Conservation (phyloP, 352 stramenopile genomes). For the Phytophthora agathidicida region DNA sequence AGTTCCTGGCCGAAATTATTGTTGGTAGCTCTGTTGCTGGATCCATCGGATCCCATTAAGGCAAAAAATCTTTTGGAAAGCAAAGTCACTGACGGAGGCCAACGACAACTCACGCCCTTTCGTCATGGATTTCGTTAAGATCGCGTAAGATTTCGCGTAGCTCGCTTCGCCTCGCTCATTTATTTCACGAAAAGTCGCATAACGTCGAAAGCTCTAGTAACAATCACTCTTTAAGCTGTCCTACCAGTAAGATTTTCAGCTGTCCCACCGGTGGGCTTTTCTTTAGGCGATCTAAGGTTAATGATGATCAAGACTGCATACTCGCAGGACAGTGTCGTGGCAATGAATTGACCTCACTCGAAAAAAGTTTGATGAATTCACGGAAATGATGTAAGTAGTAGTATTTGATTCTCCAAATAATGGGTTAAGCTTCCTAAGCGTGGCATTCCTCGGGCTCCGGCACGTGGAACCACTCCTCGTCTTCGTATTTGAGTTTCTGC, state of each 20-base stretch:
- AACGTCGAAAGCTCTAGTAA: background rate
- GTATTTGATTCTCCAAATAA: constrained; percentile 6
- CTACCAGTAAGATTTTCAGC: no score
- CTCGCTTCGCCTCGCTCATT: background rate
- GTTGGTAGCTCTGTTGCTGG: background rate
- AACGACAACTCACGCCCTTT: background rate
- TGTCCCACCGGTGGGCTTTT: no score
- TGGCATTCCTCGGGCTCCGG: constrained; percentile 37
- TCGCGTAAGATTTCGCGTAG: background rate
- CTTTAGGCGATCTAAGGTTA: no score
- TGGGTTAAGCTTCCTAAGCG: constrained; percentile 7
- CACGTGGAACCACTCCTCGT: constrained; percentile 75
- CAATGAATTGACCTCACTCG: no score
- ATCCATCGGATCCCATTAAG: background rate
- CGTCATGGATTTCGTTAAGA: background rate
- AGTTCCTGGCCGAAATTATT: background rate
- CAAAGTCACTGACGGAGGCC: background rate
- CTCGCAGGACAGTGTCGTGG: no score
- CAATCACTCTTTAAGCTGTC: no score
- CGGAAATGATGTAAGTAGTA: no score
- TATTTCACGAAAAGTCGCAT: background rate
- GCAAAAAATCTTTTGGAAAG: background rate
- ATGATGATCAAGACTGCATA: no score
- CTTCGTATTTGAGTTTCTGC: constrained; percentile 65
- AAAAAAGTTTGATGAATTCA: constrained; percentile 6